Base-by-base conservation (phyloP, 1,284 basidiomycete genomes). In the Xerocomus minutiporus region DNA sequence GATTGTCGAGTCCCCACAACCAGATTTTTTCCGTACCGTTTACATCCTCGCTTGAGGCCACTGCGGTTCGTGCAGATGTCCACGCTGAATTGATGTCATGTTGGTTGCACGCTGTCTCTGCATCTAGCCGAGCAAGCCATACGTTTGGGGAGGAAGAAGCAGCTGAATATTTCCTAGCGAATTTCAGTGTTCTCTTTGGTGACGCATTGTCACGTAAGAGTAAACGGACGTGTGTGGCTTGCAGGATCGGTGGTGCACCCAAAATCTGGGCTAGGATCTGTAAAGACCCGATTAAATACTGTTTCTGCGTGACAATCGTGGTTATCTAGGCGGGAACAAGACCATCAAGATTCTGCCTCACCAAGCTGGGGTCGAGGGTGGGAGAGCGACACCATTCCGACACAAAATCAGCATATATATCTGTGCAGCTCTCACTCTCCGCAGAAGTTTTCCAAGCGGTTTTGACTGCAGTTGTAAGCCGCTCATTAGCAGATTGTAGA, bases 401-500 rank as follows among this genome's bases (percentile, higher is more conserved):
- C 12, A 84, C 73, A 63, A 87, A 88, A 40, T 70, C 67, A 13
- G 75, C 73, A 64, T 88, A 88, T 38, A 74, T 71, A n/a, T 61
- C 56, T 20, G 20, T 20, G 20, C 20, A 20, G 20, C 20, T 20
- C 20, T 20, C 20, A 20, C 11, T 35, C 45, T 45, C 46, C 23
- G 8, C 38, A 11, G 44, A 25, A 9, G 20, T 29, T 36, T 13
- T 20, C 40, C 12, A 59, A 28, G 67, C 59, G 20, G 51, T 39
- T 46, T 52, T 59, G 43, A 75, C 66, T 26, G 68, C 67, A 23
- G 55, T 59, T 12, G 73, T 49, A 53, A 88, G 71, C 55, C 73
- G 76, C 57, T 85, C 82, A 60, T 85, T 87, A 8, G 86, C 83
- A 9, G 54, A 60, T 56, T 73, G 73, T 34, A 89, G 65, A 13